Percentiles rank a stretch among this genome's conserved stretches.
phyloP scores from a whole-genome alignment of 495 filamentous ascomycete species.

The Physcia stellaris region DNA sequence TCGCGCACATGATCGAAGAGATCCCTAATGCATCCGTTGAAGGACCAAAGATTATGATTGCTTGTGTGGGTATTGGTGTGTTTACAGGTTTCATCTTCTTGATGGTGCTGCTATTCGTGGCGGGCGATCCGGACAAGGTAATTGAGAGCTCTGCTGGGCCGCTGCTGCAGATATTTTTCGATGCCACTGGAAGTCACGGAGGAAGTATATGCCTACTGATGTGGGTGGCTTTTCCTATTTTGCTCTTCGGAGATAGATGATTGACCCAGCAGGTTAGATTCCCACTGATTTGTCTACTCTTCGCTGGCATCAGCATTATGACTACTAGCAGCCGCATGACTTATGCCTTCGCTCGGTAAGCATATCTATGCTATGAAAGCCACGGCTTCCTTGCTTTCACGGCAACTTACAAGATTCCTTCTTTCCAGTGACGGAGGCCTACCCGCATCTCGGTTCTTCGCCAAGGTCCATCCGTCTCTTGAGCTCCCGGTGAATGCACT shows the following conservation, averaged over 20 bases:
- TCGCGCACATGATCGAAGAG: constrained; percentile 51
- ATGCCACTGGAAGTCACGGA: constrained; percentile 50
- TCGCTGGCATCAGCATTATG: constrained; percentile 59
- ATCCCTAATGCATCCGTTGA: constrained; percentile 54
- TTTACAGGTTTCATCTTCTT: constrained; percentile 58
- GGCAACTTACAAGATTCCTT: constrained; percentile 20
- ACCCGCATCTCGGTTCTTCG: constrained; percentile 50
- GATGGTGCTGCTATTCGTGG: constrained; percentile 49
- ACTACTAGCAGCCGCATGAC: constrained; percentile 66
- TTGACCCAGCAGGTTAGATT: constrained; percentile 39
- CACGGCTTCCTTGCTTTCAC: background rate
- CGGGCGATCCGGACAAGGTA: constrained; percentile 41
- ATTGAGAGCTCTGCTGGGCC: constrained; percentile 50
- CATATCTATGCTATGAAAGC: no score
- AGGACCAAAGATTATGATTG: constrained; percentile 62
- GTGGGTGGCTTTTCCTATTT: constrained; percentile 21
- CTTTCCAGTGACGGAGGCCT: constrained; percentile 65
- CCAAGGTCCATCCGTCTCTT: constrained; percentile 46
- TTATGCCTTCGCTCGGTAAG: constrained; percentile 59
- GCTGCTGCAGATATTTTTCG: constrained; percentile 55
- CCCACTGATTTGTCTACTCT: constrained; percentile 57
- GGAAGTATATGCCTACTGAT: constrained; percentile 56
- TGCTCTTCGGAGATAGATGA: constrained; percentile 20
- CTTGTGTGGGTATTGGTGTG: constrained; percentile 53
- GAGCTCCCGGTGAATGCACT: constrained; percentile 59